phyloP scores from a whole-genome alignment of 768 basidiomycete species.

The Mycena latifolia region DNA sequence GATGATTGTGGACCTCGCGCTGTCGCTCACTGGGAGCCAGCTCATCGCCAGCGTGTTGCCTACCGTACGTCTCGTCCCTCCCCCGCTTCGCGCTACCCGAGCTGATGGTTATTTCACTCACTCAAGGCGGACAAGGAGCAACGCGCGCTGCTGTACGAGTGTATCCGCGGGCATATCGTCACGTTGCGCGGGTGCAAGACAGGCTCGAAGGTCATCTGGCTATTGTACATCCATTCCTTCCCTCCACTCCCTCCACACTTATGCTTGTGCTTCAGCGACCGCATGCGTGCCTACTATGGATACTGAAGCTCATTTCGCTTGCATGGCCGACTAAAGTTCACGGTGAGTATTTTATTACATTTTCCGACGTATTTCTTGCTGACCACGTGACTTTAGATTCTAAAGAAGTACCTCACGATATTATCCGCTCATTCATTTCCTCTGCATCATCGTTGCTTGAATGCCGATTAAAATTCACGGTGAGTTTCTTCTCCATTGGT shows the following conservation, averaged over 20 bases:
- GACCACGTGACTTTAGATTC: too few relatives aligned
- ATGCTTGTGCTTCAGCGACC: slow-evolving; percentile 54
- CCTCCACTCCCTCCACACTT: not conserved
- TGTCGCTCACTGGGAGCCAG: slow-evolving; percentile 89
- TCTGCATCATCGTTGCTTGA: not conserved
- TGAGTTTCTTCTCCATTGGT: not conserved
- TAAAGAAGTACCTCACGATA: not conserved
- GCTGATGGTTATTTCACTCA: slow-evolving; percentile 18
- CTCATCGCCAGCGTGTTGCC: slow-evolving; percentile 87
- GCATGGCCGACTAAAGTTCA: slow-evolving; percentile 43
- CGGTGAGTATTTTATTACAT: slow-evolving; percentile 32
- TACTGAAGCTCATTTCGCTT: slow-evolving; percentile 51
- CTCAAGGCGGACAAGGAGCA: slow-evolving; percentile 88
- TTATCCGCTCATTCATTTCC: not conserved
- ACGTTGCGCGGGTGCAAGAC: slow-evolving; percentile 93
- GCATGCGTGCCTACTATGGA: slow-evolving; percentile 78
- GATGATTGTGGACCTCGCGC: slow-evolving; percentile 88
- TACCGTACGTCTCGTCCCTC: slow-evolving; percentile 58
- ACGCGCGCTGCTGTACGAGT: slow-evolving; percentile 84
- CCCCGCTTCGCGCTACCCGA: not conserved
- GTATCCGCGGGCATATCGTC: slow-evolving; percentile 89
- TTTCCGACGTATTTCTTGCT: not conserved
- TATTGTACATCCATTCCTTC: slow-evolving; percentile 63
- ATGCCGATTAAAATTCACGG: not conserved
- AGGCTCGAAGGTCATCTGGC: slow-evolving; percentile 92